Evolutionary conservation across 169 alveolate species (phyloP).

Genomic region (Plasmodium blacklocki): DNA sequence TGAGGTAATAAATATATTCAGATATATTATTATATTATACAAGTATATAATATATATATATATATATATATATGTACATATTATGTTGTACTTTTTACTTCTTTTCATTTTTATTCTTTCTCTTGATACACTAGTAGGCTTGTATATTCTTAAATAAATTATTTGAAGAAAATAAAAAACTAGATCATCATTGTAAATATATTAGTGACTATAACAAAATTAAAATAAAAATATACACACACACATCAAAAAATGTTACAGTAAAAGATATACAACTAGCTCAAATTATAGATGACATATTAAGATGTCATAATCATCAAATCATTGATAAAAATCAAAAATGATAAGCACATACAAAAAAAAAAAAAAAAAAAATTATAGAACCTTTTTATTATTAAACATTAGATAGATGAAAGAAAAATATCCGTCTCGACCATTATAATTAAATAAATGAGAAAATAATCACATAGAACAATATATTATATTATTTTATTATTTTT

Average conservation of each 20-base stretch:
- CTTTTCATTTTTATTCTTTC: background rate
- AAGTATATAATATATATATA: background rate
- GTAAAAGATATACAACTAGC: conserved; percentile 39
- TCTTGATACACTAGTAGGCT: conserved; percentile 17
- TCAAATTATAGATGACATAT: conserved; percentile 21
- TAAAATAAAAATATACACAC: conserved; percentile 54
- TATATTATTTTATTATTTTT: too few species aligned
- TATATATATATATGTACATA: background rate
- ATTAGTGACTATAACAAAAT: conserved; percentile 35
- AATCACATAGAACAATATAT: too few species aligned
- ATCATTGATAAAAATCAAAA: background rate
- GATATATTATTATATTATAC: background rate
- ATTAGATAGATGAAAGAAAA: too few species aligned
- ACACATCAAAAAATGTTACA: conserved; percentile 16
- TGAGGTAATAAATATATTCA: conserved; percentile 4
- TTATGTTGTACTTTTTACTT: background rate
- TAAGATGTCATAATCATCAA: conserved; percentile 22
- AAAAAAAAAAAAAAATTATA: background rate
- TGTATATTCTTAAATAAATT: conserved; percentile 36
- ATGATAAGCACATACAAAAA: conserved; percentile 2
- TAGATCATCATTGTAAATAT: conserved; percentile 65
- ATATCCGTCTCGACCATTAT: too few species aligned
- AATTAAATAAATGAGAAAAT: too few species aligned
- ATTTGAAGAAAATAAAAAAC: conserved; percentile 12
- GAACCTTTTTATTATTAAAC: background rate